Percentiles rank a stretch among this genome's conserved stretches.
Conservation (phyloP, 768 basidiomycete species). For the Leucosporidium scottii region DNA sequence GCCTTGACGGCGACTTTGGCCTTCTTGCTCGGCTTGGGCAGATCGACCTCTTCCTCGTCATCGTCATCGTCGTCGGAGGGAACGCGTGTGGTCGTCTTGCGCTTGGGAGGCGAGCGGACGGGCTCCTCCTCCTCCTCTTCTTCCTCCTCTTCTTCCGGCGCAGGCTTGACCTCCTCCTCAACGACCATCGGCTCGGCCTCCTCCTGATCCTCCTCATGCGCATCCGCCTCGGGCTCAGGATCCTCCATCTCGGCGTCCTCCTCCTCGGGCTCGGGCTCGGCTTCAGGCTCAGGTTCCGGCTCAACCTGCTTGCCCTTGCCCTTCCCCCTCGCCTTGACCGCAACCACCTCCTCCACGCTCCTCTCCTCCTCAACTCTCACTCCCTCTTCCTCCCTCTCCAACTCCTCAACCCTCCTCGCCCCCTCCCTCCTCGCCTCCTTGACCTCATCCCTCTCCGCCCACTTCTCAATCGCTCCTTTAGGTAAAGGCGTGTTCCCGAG, state of each 20-base stretch:
- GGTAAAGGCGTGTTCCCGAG: constrained; percentile 21
- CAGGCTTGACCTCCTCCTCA: constrained; percentile 1
- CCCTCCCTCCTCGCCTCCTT: constrained; percentile 8
- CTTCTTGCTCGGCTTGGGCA: background rate
- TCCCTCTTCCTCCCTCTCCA: background rate
- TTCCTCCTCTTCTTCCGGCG: constrained; percentile 14
- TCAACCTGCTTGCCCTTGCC: background rate
- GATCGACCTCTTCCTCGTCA: constrained; percentile 49
- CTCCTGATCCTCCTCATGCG: background rate
- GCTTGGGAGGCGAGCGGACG: background rate
- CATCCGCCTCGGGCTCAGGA: background rate
- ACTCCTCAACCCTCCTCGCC: constrained; percentile 1
- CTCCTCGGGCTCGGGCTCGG: background rate
- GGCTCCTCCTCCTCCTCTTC: constrained; percentile 12
- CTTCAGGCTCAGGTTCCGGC: background rate
- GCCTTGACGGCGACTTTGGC: constrained; percentile 37
- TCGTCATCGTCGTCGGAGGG: constrained; percentile 49
- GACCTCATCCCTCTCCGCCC: constrained; percentile 32
- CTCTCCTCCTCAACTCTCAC: background rate
- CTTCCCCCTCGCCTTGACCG: background rate
- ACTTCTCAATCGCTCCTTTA: constrained; percentile 29
- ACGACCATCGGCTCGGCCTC: background rate
- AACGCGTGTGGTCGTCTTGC: constrained; percentile 2
- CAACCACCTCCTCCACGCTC: background rate
- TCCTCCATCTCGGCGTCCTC: constrained; percentile 16